phyloP scores from a whole-genome alignment of 164 flowering plant species.

The Paratinospora sagittata region DNA sequence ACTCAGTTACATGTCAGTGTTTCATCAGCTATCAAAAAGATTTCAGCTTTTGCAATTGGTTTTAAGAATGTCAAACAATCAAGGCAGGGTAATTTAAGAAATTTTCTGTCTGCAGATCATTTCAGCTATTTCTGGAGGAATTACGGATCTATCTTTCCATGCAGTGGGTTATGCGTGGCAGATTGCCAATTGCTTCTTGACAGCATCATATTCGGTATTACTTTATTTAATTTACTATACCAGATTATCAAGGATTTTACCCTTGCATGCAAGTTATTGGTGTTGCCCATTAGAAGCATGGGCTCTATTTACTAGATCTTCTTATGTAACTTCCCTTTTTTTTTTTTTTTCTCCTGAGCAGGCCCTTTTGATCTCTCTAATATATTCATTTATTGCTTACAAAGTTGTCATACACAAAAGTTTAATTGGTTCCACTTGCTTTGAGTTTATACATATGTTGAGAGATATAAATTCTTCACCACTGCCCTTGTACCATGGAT shows the following conservation, averaged over 20 bases:
- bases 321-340: neutral
- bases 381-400: neutral
- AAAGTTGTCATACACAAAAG: neutral
- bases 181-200: conserved; percentile 75
- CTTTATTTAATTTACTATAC: conserved; percentile 9
- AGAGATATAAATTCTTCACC: neutral
- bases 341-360: neutral
- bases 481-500: neutral
- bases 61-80: neutral
- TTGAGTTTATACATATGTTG: neutral
- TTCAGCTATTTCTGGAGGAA: conserved; percentile 92
- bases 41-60: neutral
- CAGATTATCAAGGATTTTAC: neutral
- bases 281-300: neutral
- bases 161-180: conserved; percentile 96
- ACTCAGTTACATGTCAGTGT: too few relatives aligned
- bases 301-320: neutral
- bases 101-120: conserved; percentile 60
- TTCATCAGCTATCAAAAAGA: neutral
- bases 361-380: neutral
- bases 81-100: neutral
- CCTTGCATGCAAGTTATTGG: conserved; percentile 3
- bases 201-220: conserved; percentile 97
- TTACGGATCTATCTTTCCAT: conserved; percentile 88
- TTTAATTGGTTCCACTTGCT: neutral